A percentile compares a stretch with the other conserved stretches of the same genome.
Conservation (phyloP, 371 early-diverging fungal species). For the Dichotomocladium elegans region DNA sequence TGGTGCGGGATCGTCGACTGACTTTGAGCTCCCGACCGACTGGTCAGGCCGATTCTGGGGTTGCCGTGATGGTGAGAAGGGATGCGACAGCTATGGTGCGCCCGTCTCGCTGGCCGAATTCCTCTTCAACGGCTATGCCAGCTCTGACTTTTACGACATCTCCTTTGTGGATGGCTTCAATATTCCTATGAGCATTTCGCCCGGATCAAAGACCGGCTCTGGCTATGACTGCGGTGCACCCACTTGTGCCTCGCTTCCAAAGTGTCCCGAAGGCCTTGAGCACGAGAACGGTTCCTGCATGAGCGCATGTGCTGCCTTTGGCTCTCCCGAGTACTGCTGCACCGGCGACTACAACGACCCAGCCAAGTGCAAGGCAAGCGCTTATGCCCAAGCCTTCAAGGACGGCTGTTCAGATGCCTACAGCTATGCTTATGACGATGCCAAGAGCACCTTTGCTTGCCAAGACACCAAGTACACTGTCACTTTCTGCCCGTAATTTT, state of each 20-base stretch:
- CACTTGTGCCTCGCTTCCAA: constrained; percentile 23
- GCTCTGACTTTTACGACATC: constrained; percentile 30
- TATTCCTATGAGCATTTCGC: constrained; percentile 28
- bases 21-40: constrained; percentile 14
- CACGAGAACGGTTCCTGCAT: constrained; percentile 30
- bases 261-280: constrained; percentile 28
- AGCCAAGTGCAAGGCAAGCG: constrained; percentile 20
- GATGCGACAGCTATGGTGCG: constrained; percentile 18
- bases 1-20: constrained; percentile 11
- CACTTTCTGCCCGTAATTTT: constrained; percentile 33
- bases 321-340: constrained; percentile 37
- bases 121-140: constrained; percentile 18
- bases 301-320: constrained; percentile 35
- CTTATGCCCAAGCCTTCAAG: constrained; percentile 28
- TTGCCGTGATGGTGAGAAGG: constrained; percentile 21
- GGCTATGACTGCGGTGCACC: constrained; percentile 27
- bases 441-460: constrained; percentile 38
- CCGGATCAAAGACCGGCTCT: constrained; percentile 14
- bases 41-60: constrained; percentile 43
- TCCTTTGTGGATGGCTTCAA: constrained; percentile 43
- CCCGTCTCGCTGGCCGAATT: constrained; percentile 40
- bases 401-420: constrained; percentile 45
- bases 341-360: constrained; percentile 28
- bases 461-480: constrained; percentile 33
- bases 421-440: constrained; percentile 53